Conservation (phyloP, 106 monocot genomes). For the Acorus gramineus region DNA sequence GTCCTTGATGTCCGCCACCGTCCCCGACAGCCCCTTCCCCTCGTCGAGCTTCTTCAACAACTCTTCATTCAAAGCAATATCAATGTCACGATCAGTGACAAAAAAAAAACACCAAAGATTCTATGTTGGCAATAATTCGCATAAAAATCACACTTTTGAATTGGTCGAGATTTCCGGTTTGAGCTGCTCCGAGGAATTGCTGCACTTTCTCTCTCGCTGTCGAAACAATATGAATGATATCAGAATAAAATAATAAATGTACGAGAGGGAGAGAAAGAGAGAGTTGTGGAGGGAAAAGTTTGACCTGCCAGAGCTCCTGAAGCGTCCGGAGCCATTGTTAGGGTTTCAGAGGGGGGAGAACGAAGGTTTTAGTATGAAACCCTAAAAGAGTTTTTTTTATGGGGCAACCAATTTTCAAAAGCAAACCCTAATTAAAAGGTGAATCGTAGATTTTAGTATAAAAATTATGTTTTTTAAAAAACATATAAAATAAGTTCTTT, state of each 20-base stretch:
- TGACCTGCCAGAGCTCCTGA: slow-evolving; percentile 70
- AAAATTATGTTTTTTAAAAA: too few relatives aligned
- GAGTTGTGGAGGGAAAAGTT: neutral
- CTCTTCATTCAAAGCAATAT: slow-evolving; percentile 21
- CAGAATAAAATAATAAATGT: neutral
- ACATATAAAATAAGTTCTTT: too few relatives aligned
- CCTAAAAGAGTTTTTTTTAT: too few relatives aligned
- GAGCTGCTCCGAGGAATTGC: slow-evolving; percentile 74
- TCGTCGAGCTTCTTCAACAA: slow-evolving; percentile 51
- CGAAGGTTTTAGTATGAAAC: too few relatives aligned
- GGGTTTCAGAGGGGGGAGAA: neutral
- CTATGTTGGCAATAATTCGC: neutral
- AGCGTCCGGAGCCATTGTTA: slow-evolving; percentile 52
- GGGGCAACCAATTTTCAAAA: too few relatives aligned
- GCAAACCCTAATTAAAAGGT: too few relatives aligned
- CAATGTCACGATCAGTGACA: neutral
- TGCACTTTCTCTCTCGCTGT: slow-evolving; percentile 71
- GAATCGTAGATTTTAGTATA: too few relatives aligned
- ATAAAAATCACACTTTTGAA: slow-evolving; percentile 51
- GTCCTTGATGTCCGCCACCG: slow-evolving; percentile 74
- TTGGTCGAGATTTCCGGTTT: slow-evolving; percentile 58
- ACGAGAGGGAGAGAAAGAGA: neutral
- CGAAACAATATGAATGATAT: neutral
- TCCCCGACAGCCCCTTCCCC: slow-evolving; percentile 52
- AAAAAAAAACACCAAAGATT: neutral